Base-by-base conservation (phyloP, 225 moss, liverwort and hornwort species). In the Asterella californica region DNA sequence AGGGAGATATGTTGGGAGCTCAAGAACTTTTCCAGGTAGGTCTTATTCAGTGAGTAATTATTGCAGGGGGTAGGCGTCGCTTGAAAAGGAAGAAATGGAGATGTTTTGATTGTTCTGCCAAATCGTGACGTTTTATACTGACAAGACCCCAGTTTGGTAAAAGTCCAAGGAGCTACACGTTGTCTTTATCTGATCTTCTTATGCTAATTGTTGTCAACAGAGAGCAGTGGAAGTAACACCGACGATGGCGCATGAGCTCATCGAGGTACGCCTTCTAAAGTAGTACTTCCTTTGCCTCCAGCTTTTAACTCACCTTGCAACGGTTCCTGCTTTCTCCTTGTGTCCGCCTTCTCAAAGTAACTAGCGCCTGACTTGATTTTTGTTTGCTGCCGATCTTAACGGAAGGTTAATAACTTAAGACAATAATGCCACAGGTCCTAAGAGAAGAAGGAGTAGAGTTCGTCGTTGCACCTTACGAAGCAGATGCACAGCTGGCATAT, bases 381-480 rank as follows among this genome's bases (percentile, higher is more conserved):
- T 61, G 61, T 61, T 25, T 27, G 61, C 7, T 7, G 27, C n/a
- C 18, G n/a, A n/a, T 53, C 33, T 74, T 27, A 74, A 17, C 5
- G 5, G 37, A 36, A 36, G 71, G 34, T 21, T 59, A 76, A 74
- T 32, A 17, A 32, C 52, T 6, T 47, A 5, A 69, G 53, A 54
- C 18, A 19, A 6, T 2, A 24, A n/a, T 21, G 15, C 53, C 9
- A 14, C 79, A 89, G 89, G 84, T 87, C 54, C 77, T 90, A 9
- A 82, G 82, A 74, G 82, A 76, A 55, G 81, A 84, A 32, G 81
- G 62, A 66, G 72, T 90, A 57, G 90, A 86, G 77, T 90, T 84
- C 68, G 80, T 90, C 32, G 90, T 90, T 24, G 88, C 90, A 50
- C 90, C 90, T 0, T 90, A 90, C 34, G 90, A 90, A 81, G 90